Conservation (phyloP, 345 rosid genomes). For the Gynandropsis gynandra region DNA sequence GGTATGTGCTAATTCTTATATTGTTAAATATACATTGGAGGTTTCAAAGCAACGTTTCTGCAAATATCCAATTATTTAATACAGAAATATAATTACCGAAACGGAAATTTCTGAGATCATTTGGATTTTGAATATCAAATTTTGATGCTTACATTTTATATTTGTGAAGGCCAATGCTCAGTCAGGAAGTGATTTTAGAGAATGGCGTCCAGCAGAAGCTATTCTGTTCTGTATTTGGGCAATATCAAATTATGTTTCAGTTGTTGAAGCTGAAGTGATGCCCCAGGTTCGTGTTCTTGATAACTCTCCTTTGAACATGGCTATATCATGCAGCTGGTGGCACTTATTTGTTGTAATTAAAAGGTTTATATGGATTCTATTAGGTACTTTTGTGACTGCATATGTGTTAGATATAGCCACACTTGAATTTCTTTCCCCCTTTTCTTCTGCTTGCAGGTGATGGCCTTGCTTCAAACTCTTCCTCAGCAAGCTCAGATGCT, state of each 20-base stretch:
- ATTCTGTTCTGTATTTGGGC: constrained; percentile 91
- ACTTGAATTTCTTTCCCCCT: constrained; percentile 8
- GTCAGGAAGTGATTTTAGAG: constrained; percentile 55
- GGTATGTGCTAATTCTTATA: constrained; percentile 37
- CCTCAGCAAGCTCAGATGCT: constrained; percentile 89
- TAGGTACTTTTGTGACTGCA: constrained; percentile 5
- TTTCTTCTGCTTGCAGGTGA: constrained; percentile 47
- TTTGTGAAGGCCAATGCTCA: constrained; percentile 57
- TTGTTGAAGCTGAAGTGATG: constrained; percentile 77
- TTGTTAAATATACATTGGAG: constrained; percentile 3
- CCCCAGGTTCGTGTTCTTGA: constrained; percentile 56
- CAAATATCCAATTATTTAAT: neutral
- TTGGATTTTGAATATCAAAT: constrained; percentile 6
- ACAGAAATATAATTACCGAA: constrained; percentile 5
- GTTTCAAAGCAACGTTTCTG: neutral
- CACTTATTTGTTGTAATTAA: neutral
- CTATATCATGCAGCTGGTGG: constrained; percentile 12
- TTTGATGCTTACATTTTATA: constrained; percentile 12
- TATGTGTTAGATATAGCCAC: constrained; percentile 10
- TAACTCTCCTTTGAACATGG: constrained; percentile 12
- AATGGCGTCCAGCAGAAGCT: constrained; percentile 98
- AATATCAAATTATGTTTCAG: constrained; percentile 77
- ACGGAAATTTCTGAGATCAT: neutral
- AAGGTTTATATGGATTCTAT: constrained; percentile 6
- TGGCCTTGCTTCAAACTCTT: constrained; percentile 74